A percentile compares a stretch with the other conserved stretches of the same genome.
Evolutionary conservation across 345 rosid species (phyloP).

Genomic region (Brassica nigra): DNA sequence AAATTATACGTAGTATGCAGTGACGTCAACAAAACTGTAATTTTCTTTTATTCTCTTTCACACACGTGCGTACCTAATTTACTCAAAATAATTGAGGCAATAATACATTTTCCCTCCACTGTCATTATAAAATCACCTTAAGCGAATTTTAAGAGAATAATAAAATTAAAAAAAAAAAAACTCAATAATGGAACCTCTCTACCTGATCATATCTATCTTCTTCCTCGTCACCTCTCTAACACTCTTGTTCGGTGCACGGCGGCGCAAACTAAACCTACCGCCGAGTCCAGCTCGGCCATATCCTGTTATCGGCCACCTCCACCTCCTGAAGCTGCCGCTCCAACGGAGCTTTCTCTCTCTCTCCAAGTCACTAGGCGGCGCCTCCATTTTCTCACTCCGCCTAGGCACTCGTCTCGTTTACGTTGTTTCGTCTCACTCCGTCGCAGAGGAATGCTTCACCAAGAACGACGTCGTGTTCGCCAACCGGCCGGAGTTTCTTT

Average conservation of each 20-base stretch:
- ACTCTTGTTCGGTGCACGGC: background rate
- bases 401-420: constrained; percentile 46
- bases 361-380: constrained; percentile 34
- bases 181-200: constrained; percentile 12
- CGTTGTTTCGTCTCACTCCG: constrained; percentile 43
- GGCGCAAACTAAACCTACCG: constrained; percentile 40
- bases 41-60: background rate
- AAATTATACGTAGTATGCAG: background rate
- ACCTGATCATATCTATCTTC: background rate
- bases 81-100: background rate
- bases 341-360: constrained; percentile 20
- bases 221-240: constrained; percentile 5
- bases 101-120: background rate
- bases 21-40: background rate
- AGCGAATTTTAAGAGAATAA: background rate
- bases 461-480: constrained; percentile 52
- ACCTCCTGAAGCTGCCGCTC: constrained; percentile 33
- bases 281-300: constrained; percentile 42
- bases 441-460: constrained; percentile 47
- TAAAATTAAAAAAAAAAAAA: background rate
- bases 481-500: constrained; percentile 39
- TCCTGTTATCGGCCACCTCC: constrained; percentile 33
- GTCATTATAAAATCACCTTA: background rate
- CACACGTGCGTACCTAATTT: background rate
- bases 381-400: constrained; percentile 46